Evolutionary conservation across 139 green algal species (phyloP).

Genomic region (Haematococcus sp.): DNA sequence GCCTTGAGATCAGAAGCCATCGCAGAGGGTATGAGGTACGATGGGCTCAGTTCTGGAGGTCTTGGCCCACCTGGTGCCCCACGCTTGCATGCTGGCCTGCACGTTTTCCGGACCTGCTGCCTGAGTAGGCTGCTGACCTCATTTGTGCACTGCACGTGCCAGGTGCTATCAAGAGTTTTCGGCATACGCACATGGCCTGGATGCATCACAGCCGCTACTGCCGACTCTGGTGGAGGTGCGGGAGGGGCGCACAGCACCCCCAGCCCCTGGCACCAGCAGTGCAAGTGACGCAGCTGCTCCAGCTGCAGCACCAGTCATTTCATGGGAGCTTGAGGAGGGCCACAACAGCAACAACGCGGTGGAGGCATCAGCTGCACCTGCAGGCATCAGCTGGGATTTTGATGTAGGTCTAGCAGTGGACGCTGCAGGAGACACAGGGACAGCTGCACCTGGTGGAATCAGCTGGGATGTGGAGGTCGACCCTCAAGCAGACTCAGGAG

Average conservation of each 20-base stretch:
- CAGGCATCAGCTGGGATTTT: neutral
- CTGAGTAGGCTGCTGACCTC: too few relatives aligned
- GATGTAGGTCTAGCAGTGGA: neutral
- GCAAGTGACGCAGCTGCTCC: neutral
- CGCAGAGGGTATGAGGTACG: conserved; percentile 7
- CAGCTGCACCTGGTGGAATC: conserved; percentile 7
- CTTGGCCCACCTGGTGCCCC: too few relatives aligned
- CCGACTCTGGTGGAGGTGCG: conserved; percentile 38
- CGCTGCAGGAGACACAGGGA: neutral
- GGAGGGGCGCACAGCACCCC: conserved; percentile 3
- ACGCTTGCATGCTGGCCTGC: too few relatives aligned
- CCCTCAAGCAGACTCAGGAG: neutral
- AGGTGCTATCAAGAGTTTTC: conserved; percentile 40
- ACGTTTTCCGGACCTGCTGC: too few relatives aligned
- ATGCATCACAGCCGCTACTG: conserved; percentile 14
- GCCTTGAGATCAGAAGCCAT: conserved; percentile 13
- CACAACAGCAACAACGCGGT: neutral
- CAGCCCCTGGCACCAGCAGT: conserved; percentile 21
- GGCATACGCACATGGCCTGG: conserved; percentile 14
- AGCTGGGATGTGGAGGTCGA: conserved; percentile 29
- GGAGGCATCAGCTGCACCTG: neutral
- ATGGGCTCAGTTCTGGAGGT: too few relatives aligned
- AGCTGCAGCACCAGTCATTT: neutral
- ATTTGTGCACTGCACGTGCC: too few relatives aligned
- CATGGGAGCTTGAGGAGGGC: neutral